A percentile compares a stretch with the other conserved stretches of the same genome.
Evolutionary conservation across 768 basidiomycete genomes (phyloP).

Genomic region (Pulveroboletus ravenelii): DNA sequence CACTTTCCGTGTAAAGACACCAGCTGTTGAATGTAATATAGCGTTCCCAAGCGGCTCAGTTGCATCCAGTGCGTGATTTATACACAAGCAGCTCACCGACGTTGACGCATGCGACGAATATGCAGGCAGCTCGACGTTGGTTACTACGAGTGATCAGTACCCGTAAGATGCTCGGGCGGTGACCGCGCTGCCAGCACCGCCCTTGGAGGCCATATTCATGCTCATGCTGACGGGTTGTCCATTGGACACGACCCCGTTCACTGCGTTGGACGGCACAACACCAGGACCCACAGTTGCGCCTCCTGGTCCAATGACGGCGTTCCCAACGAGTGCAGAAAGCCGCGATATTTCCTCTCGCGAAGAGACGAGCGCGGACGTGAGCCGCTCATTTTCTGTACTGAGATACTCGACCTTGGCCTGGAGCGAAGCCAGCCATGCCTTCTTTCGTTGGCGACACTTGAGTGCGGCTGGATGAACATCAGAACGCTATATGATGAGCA

Average conservation of each 20-base stretch:
- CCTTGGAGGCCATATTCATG: slow-evolving; percentile 38
- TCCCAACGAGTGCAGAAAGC: slow-evolving; percentile 67
- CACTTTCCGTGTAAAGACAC: slow-evolving; percentile 17
- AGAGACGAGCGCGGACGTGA: slow-evolving; percentile 79
- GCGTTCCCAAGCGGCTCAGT: slow-evolving; percentile 11
- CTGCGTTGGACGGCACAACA: slow-evolving; percentile 25
- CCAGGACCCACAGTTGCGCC: slow-evolving; percentile 29
- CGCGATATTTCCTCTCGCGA: slow-evolving; percentile 91
- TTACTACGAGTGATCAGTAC: slow-evolving; percentile 26
- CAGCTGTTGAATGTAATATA: slow-evolving; percentile 13
- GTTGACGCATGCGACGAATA: slow-evolving; percentile 6
- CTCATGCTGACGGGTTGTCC: slow-evolving; percentile 41
- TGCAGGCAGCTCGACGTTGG: slow-evolving; percentile 1
- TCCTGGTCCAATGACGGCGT: slow-evolving; percentile 48
- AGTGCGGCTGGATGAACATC: slow-evolving; percentile 66
- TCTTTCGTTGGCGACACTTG: slow-evolving; percentile 98
- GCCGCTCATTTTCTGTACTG: slow-evolving; percentile 90
- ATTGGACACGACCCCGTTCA: slow-evolving; percentile 24
- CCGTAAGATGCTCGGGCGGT: slow-evolving; percentile 38
- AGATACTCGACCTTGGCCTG: slow-evolving; percentile 94
- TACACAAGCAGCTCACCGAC: slow-evolving; percentile 14
- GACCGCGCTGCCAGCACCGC: slow-evolving; percentile 28
- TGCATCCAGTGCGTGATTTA: neutral
- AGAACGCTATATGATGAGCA: neutral
- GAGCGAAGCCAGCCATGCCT: slow-evolving; percentile 90